These are phyloP conservation scores for Aspergillus wentii DNA, from an alignment of 495 filamentous ascomycete genomes.

Conservation along the genomic window DNA sequence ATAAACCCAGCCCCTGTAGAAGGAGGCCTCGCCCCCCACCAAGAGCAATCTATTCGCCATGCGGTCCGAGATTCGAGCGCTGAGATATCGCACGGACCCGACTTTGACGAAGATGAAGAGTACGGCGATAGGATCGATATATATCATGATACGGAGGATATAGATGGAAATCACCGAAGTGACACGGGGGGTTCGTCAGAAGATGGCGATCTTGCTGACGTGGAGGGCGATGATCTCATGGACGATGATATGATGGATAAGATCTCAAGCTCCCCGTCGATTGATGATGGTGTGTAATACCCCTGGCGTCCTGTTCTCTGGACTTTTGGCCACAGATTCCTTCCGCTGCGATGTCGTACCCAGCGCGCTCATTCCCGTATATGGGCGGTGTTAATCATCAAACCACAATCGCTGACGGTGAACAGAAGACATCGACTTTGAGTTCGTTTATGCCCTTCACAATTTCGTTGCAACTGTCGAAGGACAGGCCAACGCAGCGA, in stretches of 20 bases:
- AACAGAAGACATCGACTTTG: conserved; percentile 98
- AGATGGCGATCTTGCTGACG: conserved; percentile 64
- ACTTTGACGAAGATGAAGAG: conserved; percentile 44
- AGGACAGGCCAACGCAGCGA: conserved; percentile 95
- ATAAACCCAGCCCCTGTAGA: conserved; percentile 44
- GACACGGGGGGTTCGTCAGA: conserved; percentile 35
- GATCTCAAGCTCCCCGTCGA: conserved; percentile 96
- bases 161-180: conserved; percentile 45
- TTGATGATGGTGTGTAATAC: conserved; percentile 87
- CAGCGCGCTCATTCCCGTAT: conserved; percentile 17
- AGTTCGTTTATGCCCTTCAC: conserved; percentile 97
- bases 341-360: background rate
- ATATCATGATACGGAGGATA: conserved; percentile 30
- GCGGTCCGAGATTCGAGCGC: conserved; percentile 69
- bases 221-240: conserved; percentile 68
- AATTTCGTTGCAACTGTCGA: conserved; percentile 97
- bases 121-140: conserved; percentile 42
- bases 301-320: background rate
- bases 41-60: conserved; percentile 75
- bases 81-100: conserved; percentile 52
- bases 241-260: conserved; percentile 96
- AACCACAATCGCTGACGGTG: conserved; percentile 63
- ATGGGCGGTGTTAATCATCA: conserved; percentile 5
- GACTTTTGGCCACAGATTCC: too few species aligned
- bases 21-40: conserved; percentile 71